Percentiles rank a stretch among this genome's conserved stretches.
phyloP scores from a whole-genome alignment of 2,329 filamentous ascomycete genomes.

The Cucurbitaria berberidis region DNA sequence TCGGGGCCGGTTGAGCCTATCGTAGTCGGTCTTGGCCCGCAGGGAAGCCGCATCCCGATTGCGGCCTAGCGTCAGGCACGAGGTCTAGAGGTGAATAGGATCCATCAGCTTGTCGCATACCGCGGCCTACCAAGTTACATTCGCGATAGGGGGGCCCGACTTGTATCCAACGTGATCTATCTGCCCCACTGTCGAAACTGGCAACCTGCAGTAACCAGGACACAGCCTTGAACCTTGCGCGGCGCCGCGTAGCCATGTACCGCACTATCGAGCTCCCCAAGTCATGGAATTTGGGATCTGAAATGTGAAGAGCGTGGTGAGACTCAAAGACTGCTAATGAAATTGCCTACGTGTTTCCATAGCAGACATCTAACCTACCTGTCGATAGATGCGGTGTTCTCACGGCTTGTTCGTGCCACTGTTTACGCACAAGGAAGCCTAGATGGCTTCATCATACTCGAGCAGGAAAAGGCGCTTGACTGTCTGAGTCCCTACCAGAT shows the following conservation, averaged over 20 bases:
- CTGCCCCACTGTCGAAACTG: no score
- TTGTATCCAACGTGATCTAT: no score
- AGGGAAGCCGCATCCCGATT: slow-evolving; percentile 9
- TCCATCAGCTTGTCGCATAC: slow-evolving; percentile 2
- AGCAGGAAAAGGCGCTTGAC: neutral
- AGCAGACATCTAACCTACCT: neutral
- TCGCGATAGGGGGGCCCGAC: no score
- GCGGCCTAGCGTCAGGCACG: slow-evolving; percentile 18
- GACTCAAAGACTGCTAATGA: no score
- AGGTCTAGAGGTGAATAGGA: slow-evolving; percentile 14
- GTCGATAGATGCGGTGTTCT: neutral
- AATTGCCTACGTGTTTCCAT: no score
- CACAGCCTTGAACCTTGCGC: slow-evolving; percentile 20
- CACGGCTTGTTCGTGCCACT: neutral
- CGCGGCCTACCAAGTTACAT: neutral
- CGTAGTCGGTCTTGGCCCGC: slow-evolving; percentile 18
- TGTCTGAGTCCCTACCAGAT: neutral
- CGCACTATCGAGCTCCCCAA: slow-evolving; percentile 6
- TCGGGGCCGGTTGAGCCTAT: slow-evolving; percentile 20
- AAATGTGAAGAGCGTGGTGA: neutral
- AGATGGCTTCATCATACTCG: neutral
- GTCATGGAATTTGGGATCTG: neutral
- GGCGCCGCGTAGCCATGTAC: slow-evolving; percentile 16
- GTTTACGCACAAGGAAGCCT: no score
- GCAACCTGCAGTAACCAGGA: slow-evolving; percentile 1